phyloP scores from a whole-genome alignment of 306 rosid genomes.

The Comarum palustre region DNA sequence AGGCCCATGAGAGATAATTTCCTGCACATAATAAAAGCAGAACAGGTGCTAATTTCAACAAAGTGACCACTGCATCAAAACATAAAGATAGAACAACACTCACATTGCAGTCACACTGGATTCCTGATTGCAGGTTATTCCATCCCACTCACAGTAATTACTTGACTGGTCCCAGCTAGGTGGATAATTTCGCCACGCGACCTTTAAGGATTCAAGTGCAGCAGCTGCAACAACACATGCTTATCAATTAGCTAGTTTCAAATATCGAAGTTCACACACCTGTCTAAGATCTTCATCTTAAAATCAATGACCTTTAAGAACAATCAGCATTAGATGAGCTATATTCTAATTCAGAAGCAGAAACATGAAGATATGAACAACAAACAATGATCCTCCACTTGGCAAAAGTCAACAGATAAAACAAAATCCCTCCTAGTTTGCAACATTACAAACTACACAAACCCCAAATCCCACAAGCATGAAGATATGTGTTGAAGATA shows the following conservation, averaged over 20 bases:
- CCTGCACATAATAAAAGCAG: constrained; percentile 37
- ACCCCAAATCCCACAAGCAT: background rate
- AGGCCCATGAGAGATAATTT: constrained; percentile 67
- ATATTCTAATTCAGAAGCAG: background rate
- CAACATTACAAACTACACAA: background rate
- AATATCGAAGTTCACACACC: background rate
- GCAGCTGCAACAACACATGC: constrained; percentile 43
- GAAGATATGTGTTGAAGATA: background rate
- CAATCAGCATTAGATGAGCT: background rate
- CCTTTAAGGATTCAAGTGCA: constrained; percentile 57
- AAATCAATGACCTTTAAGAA: background rate
- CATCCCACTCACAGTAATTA: constrained; percentile 96
- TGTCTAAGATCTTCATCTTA: background rate
- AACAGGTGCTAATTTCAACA: background rate
- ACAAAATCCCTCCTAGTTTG: background rate
- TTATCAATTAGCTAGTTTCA: background rate
- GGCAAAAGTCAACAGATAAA: background rate
- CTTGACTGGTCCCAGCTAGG: constrained; percentile 76
- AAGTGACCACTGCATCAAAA: background rate
- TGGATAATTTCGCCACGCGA: constrained; percentile 59
- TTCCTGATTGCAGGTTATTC: constrained; percentile 61
- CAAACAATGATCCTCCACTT: background rate
- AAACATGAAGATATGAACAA: background rate
- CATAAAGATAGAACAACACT: constrained; percentile 16
- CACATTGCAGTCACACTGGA: constrained; percentile 84